These are phyloP conservation scores for Hydrangea macrophylla DNA, from an alignment of 148 eudicot genomes.

Conservation along the genomic window DNA sequence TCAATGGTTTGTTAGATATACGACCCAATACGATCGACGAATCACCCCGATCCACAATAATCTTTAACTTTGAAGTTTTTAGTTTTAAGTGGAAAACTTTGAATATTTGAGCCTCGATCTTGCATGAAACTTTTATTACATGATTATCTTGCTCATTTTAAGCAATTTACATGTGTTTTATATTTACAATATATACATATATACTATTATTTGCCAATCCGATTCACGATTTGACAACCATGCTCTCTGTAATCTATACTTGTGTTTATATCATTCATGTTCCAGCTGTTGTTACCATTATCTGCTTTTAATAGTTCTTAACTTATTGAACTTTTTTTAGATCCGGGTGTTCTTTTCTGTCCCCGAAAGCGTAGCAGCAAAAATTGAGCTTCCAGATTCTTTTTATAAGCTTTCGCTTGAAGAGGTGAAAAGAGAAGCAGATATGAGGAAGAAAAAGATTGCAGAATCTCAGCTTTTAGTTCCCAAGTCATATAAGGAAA, in stretches of 20 bases:
- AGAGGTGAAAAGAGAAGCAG: conserved; percentile 87
- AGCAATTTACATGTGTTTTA: too few species aligned
- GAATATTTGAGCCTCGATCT: too few species aligned
- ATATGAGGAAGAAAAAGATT: conserved; percentile 64
- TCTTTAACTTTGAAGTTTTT: too few species aligned
- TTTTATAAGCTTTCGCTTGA: conserved; percentile 68
- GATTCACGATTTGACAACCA: too few species aligned
- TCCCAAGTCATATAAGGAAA: conserved; percentile 86
- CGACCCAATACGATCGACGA: too few species aligned
- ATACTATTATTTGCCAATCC: too few species aligned
- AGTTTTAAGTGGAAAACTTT: too few species aligned
- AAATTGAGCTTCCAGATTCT: conserved; percentile 84
- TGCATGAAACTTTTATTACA: too few species aligned
- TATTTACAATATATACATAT: too few species aligned
- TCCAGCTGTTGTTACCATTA: neutral
- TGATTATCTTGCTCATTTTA: too few species aligned
- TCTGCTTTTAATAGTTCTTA: conserved; percentile 1
- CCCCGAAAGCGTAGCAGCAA: conserved; percentile 76
- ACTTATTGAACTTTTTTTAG: conserved; percentile 22
- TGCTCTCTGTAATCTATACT: neutral
- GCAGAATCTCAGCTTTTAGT: conserved; percentile 85
- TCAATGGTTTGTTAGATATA: too few species aligned
- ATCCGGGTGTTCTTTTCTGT: conserved; percentile 82
- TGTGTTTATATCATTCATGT: neutral
- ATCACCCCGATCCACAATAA: too few species aligned